Percentiles rank a stretch among this genome's conserved stretches.
Conservation (phyloP, 805 yeast species). For the Wickerhamomyces strasburgensis region DNA sequence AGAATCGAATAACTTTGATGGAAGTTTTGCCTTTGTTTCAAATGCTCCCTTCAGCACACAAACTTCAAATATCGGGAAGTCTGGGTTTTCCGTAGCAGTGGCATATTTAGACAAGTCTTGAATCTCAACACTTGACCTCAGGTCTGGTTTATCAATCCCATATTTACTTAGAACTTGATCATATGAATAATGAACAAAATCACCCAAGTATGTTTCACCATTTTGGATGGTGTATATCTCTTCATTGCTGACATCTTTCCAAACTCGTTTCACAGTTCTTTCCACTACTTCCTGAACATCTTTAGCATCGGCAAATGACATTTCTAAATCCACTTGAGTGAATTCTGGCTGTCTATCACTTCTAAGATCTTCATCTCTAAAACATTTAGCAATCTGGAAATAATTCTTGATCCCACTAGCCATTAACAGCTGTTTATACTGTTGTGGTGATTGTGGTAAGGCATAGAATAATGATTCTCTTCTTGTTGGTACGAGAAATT, state of each 20-base stretch:
- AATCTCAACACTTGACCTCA: slow-evolving; percentile 51
- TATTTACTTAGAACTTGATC: slow-evolving; percentile 62
- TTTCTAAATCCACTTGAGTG: slow-evolving; percentile 94
- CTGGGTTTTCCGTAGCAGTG: slow-evolving; percentile 30
- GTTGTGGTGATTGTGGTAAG: slow-evolving; percentile 96
- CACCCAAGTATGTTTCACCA: slow-evolving; percentile 12
- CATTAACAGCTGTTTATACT: slow-evolving; percentile 90
- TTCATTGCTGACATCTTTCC: slow-evolving; percentile 44
- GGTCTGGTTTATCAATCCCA: slow-evolving; percentile 95
- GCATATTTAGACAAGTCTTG: slow-evolving; percentile 20
- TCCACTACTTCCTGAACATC: slow-evolving; percentile 69
- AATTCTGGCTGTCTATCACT: slow-evolving; percentile 97
- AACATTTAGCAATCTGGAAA: slow-evolving; percentile 90
- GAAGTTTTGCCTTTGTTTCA: slow-evolving; percentile 23
- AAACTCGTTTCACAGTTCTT: slow-evolving; percentile 45
- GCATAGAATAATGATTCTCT: slow-evolving; percentile 65
- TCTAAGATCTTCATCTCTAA: slow-evolving; percentile 92
- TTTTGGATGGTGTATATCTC: slow-evolving; percentile 22
- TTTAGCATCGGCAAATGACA: slow-evolving; percentile 69
- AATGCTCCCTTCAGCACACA: slow-evolving; percentile 51
- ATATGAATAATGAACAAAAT: slow-evolving; percentile 51
- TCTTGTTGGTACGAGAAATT: slow-evolving; percentile 90
- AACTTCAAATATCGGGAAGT: slow-evolving; percentile 71
- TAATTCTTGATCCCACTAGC: slow-evolving; percentile 86
- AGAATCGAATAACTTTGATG: slow-evolving; percentile 35